A percentile compares a stretch with the other conserved stretches of the same genome.
These are phyloP conservation scores for Pseudogymnoascus sp. DNA, from an alignment of 2,329 filamentous ascomycete genomes.

Conservation along the genomic window DNA sequence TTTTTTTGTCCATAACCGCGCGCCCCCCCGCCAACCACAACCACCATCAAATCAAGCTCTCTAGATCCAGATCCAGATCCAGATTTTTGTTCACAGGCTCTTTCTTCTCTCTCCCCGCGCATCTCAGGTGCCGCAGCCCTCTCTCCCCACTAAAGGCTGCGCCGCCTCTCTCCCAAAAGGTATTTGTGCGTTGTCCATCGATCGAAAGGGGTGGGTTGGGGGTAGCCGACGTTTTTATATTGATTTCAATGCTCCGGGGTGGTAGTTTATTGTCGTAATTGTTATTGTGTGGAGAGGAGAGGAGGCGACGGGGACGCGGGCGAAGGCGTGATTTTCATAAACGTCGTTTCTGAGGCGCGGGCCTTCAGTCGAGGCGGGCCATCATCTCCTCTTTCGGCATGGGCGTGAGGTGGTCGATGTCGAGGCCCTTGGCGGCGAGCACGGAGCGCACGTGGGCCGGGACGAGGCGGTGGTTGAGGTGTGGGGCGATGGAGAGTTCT, in stretches of 20 bases:
- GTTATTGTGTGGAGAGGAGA: neutral
- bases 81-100: neutral
- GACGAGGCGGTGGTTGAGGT: conserved; percentile 81
- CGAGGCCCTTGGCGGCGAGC: conserved; percentile 70
- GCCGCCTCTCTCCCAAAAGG: neutral
- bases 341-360: neutral
- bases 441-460: conserved; percentile 71
- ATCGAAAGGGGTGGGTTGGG: neutral
- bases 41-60: neutral
- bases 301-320: neutral
- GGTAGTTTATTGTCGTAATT: neutral
- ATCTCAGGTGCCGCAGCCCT: neutral
- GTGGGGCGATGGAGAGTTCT: conserved; percentile 95
- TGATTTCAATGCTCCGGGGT: neutral
- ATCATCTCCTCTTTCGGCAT: conserved; percentile 95
- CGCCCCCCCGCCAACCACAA: neutral
- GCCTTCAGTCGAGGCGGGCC: conserved; percentile 82
- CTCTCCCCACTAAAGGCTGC: neutral
- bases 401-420: conserved; percentile 89
- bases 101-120: neutral
- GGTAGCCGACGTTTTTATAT: neutral
- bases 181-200: neutral
- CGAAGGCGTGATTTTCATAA: neutral
- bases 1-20: neutral
- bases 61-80: neutral